Conservation (phyloP, 768 basidiomycete species). For the Kwoniella dendrophila region DNA sequence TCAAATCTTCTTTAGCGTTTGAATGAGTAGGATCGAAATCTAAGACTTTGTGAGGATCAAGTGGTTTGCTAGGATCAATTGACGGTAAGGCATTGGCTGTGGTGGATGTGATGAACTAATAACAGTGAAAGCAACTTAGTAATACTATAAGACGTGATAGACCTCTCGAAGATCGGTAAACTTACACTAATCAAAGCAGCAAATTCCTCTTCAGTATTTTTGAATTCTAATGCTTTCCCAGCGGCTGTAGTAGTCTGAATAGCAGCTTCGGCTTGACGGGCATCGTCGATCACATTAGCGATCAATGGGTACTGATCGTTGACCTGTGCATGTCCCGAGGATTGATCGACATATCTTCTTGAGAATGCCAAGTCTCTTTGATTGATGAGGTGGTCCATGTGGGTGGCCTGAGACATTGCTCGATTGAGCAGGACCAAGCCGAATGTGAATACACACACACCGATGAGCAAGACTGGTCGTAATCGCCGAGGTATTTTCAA, state of each 20-base stretch:
- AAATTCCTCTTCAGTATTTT: slow-evolving; percentile 41
- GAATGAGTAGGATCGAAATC: slow-evolving; percentile 55
- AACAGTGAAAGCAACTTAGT: too few species aligned
- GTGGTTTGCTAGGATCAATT: slow-evolving; percentile 41
- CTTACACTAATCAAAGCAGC: slow-evolving; percentile 47
- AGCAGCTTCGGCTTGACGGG: slow-evolving; percentile 14
- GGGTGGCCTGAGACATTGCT: slow-evolving; percentile 21
- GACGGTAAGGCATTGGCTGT: slow-evolving; percentile 50
- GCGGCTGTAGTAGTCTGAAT: not conserved
- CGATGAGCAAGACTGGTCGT: slow-evolving; percentile 38
- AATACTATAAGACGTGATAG: too few species aligned
- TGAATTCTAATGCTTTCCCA: slow-evolving; percentile 17
- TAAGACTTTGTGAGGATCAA: slow-evolving; percentile 49
- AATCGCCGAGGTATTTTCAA: slow-evolving; percentile 50
- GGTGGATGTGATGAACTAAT: slow-evolving; percentile 52
- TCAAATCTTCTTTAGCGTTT: slow-evolving; percentile 44
- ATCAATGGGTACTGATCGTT: slow-evolving; percentile 12
- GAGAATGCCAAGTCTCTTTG: slow-evolving; percentile 16
- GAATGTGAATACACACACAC: slow-evolving; percentile 38
- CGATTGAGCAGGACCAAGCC: slow-evolving; percentile 32
- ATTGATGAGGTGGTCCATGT: slow-evolving; percentile 22
- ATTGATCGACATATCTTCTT: slow-evolving; percentile 19
- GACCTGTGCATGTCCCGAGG: slow-evolving; percentile 16
- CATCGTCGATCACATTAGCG: slow-evolving; percentile 20
- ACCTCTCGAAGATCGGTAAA: not conserved